These are phyloP conservation scores for Alternaria viburni DNA, from an alignment of 2,329 filamentous ascomycete genomes.

Conservation along the genomic window DNA sequence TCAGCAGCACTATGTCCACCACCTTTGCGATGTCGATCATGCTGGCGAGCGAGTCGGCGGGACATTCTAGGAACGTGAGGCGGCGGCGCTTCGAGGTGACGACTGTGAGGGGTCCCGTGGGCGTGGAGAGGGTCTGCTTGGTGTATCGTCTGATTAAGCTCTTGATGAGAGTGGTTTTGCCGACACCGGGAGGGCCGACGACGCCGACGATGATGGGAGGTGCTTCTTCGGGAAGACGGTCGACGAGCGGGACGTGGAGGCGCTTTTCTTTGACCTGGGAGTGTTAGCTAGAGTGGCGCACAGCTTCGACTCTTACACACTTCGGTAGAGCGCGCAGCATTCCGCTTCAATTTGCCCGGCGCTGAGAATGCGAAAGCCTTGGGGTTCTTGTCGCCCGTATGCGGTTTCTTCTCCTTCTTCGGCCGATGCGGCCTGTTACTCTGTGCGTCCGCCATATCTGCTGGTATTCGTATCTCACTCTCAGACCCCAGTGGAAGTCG, in stretches of 20 bases:
- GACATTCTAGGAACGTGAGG: constrained; percentile 94
- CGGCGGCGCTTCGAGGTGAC: constrained; percentile 96
- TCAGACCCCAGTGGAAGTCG: neutral
- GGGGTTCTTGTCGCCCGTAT: constrained; percentile 74
- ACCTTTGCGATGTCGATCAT: constrained; percentile 99
- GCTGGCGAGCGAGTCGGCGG: constrained; percentile 88
- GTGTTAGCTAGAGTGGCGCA: constrained; percentile 10
- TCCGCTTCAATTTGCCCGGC: constrained; percentile 79
- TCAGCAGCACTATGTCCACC: constrained; percentile 92
- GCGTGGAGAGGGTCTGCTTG: constrained; percentile 90
- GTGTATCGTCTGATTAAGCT: constrained; percentile 92
- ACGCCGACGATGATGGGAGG: constrained; percentile 92
- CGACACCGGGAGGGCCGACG: constrained; percentile 90
- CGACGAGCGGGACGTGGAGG: constrained; percentile 93
- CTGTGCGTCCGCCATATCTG: constrained; percentile 67
- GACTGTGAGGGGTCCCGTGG: constrained; percentile 90
- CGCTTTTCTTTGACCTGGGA: constrained; percentile 88
- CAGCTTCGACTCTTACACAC: constrained; percentile 49
- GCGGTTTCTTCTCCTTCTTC: constrained; percentile 87
- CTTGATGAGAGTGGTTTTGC: constrained; percentile 95
- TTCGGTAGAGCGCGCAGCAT: constrained; percentile 75
- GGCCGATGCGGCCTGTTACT: constrained; percentile 84
- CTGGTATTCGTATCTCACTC: neutral
- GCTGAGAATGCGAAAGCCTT: constrained; percentile 89
- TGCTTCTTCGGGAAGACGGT: constrained; percentile 92